Evolutionary conservation across 768 basidiomycete species (phyloP).

Genomic region (Pisolithus marmoratus): DNA sequence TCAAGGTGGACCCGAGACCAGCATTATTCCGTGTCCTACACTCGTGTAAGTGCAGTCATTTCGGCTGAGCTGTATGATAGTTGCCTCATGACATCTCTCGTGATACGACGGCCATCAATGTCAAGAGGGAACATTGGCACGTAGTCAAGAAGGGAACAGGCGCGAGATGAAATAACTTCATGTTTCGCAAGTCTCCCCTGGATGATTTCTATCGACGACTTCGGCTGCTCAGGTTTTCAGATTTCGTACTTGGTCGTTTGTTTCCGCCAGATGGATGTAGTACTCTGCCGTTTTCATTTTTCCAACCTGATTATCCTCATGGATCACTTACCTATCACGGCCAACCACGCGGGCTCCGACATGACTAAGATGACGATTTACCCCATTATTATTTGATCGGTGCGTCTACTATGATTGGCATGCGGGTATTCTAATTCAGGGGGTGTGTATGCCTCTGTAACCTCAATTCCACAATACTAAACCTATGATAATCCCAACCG

Average conservation of each 20-base stretch:
- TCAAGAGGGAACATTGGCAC: background rate
- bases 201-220: background rate
- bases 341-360: too few relatives aligned
- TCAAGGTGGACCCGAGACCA: background rate
- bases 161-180: background rate
- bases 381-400: too few relatives aligned
- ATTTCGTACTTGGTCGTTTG: background rate
- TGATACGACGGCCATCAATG: background rate
- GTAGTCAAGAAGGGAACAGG: background rate
- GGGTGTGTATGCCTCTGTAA: too few relatives aligned
- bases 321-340: too few relatives aligned
- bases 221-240: background rate
- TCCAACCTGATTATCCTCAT: too few relatives aligned
- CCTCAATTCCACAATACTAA: too few relatives aligned
- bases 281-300: too few relatives aligned
- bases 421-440: too few relatives aligned
- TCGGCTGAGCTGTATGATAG: background rate
- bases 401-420: too few relatives aligned
- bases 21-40: background rate
- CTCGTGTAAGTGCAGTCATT: background rate
- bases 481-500: too few relatives aligned
- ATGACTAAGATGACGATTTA: too few relatives aligned
- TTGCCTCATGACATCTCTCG: background rate
- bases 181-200: background rate
- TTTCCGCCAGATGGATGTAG: background rate